phyloP scores from a whole-genome alignment of 225 moss, liverwort and hornwort species.

The Neckera pumila region DNA sequence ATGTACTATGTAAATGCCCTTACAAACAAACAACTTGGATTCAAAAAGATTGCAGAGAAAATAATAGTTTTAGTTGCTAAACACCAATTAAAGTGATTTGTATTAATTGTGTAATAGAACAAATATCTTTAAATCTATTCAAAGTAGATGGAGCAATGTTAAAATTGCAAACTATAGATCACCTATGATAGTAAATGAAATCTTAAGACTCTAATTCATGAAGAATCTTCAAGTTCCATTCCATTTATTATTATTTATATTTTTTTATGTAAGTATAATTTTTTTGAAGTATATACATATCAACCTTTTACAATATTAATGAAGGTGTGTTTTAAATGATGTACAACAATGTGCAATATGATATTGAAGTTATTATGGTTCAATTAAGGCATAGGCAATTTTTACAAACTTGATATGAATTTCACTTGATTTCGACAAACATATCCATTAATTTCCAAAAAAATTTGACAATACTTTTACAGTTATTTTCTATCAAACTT shows the following conservation, averaged over 20 bases:
- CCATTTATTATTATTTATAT: background rate
- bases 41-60: background rate
- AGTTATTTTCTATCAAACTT: too few relatives aligned
- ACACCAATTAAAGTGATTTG: background rate
- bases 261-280: background rate
- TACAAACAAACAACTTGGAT: too few relatives aligned
- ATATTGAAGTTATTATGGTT: background rate
- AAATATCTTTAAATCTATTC: background rate
- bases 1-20: too few relatives aligned
- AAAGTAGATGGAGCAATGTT: background rate
- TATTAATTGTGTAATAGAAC: background rate
- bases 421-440: background rate
- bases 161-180: background rate
- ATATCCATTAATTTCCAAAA: too few relatives aligned
- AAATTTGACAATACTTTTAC: background rate
- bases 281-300: background rate
- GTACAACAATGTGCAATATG: background rate
- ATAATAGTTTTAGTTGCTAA: background rate
- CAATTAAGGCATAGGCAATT: background rate
- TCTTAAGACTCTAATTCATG: background rate
- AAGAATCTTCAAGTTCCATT: background rate
- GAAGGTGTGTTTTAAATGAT: fast-evolving
- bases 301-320: background rate
- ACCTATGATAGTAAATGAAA: background rate
- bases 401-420: background rate